A percentile compares a stretch with the other conserved stretches of the same genome.
phyloP scores from a whole-genome alignment of 2,329 filamentous ascomycete genomes.

The Mycogone perniciosa region DNA sequence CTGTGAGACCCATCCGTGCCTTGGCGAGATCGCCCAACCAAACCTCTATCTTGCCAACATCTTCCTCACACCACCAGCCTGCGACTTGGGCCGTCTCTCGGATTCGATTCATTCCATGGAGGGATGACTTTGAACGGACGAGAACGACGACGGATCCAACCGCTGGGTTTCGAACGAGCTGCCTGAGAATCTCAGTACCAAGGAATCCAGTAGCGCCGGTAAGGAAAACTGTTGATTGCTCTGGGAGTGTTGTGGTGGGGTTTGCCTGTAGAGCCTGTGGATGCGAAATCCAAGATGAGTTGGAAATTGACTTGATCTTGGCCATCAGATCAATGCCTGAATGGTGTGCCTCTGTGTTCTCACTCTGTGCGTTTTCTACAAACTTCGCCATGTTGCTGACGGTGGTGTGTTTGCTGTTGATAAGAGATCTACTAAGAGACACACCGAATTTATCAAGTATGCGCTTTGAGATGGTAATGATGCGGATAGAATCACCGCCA shows the following conservation, averaged over 20 bases:
- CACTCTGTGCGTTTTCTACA: constrained; percentile 9
- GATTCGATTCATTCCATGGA: constrained; percentile 4
- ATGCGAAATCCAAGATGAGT: background rate
- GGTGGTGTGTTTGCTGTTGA: constrained; percentile 17
- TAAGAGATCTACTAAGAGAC: constrained; percentile 12
- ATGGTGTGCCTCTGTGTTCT: background rate
- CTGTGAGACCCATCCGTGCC: background rate
- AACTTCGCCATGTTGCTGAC: constrained; percentile 14
- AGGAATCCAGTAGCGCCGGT: constrained; percentile 10
- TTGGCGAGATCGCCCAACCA: constrained; percentile 6
- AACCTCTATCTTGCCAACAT: constrained; percentile 1
- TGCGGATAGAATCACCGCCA: constrained; percentile 13
- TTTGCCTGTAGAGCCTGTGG: background rate
- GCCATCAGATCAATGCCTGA: background rate
- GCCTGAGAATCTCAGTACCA: constrained; percentile 9
- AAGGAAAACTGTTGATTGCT: constrained; percentile 7
- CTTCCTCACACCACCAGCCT: constrained; percentile 6
- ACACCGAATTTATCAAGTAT: constrained; percentile 13
- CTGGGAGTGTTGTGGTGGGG: background rate
- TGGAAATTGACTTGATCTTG: constrained; percentile 4
- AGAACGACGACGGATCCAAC: background rate
- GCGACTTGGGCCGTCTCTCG: constrained; percentile 4
- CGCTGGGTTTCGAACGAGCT: background rate
- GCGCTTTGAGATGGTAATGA: constrained; percentile 13
- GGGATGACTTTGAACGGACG: constrained; percentile 3